Evolutionary conservation across 2,329 filamentous ascomycete genomes (phyloP).

Genomic region (Xylariaceae sp.): DNA sequence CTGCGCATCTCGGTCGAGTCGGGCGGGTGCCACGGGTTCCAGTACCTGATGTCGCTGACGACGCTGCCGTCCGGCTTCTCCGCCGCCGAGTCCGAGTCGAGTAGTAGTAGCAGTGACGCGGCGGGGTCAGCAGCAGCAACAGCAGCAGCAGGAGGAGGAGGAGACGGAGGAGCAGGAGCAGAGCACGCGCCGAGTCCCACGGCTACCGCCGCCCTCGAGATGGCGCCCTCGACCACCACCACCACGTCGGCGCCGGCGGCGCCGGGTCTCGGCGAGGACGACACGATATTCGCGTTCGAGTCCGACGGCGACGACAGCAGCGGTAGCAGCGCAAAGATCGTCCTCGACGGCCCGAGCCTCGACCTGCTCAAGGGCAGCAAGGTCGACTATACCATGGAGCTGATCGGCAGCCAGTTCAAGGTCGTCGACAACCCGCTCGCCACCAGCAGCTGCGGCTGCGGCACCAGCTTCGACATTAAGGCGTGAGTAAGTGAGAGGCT

Average conservation of each 20-base stretch:
- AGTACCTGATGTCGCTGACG: conserved; percentile 88
- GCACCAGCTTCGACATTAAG: conserved; percentile 94
- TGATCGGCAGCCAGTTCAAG: conserved; percentile 83
- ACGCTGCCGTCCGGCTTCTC: conserved; percentile 40
- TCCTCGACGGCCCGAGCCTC: conserved; percentile 80
- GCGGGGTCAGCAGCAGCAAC: conserved; percentile 6
- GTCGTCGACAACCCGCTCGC: conserved; percentile 89
- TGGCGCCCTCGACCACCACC: conserved; percentile 22
- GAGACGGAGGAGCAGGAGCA: no score
- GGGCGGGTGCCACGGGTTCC: conserved; percentile 95
- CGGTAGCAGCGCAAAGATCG: conserved; percentile 56
- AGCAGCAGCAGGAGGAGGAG: no score
- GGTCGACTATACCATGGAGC: conserved; percentile 91
- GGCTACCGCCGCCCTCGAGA: conserved; percentile 9
- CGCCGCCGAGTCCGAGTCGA: conserved; percentile 4
- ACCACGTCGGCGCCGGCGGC: conserved; percentile 9
- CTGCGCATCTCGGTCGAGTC: conserved; percentile 89
- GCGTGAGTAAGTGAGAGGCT: no score
- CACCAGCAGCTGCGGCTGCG: conserved; percentile 92
- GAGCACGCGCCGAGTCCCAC: background rate
- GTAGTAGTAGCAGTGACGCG: background rate
- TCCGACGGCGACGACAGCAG: conserved; percentile 29
- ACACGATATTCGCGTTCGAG: conserved; percentile 75
- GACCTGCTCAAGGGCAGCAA: conserved; percentile 89
- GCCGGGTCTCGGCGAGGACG: conserved; percentile 53